Base-by-base conservation (phyloP, 1,139 yeast genomes). In the Kurtzmaniella natalensis region DNA sequence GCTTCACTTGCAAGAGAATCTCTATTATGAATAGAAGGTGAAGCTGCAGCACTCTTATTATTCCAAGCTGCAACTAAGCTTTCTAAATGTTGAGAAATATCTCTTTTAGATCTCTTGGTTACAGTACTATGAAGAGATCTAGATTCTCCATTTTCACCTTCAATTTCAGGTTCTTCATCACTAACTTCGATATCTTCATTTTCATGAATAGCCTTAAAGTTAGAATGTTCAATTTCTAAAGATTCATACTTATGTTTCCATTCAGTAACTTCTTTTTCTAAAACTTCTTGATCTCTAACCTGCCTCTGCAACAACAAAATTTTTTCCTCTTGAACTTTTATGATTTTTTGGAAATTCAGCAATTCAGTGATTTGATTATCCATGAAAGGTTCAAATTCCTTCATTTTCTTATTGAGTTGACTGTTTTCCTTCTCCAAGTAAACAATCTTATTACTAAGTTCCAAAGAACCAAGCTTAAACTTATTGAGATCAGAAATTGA, bases 281-380 rank as follows among this genome's bases (percentile, higher is more conserved):
- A 59, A 5, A 47, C 51, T 43, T 70, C 70, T 42, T 74, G 73
- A 21, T 65, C 70, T 36, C 57, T 60, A 2, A 77, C 60, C 40
- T 66, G 68, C 3, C 49, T 44, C n/a, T 67, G 54, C 42, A 76
- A 61, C 6, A 52, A 48, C 4, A 54, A 53, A 26, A 80, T 67
- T 42, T 66, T 62, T 6, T 55, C 61, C 39, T 73, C 75, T 55
- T 81, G 88, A 5, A 59, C 56, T 44, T 72, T 67, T 27, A 82
- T 68, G 18, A 82, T 52, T 27, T 64, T 61, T 49, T 80, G 82
- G 50, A 82, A 58, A 21, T 66, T 65, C 7, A 70, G 61, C 30
- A 80, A 59, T 37, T 77, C 76, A 3, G 73, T 59, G 37, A 81
- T 61, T 45, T 78, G 80, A 30, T 72, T 64, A 37, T 72, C 64